phyloP scores from a whole-genome alignment of 768 basidiomycete genomes.

The Hypholoma sublateritium region DNA sequence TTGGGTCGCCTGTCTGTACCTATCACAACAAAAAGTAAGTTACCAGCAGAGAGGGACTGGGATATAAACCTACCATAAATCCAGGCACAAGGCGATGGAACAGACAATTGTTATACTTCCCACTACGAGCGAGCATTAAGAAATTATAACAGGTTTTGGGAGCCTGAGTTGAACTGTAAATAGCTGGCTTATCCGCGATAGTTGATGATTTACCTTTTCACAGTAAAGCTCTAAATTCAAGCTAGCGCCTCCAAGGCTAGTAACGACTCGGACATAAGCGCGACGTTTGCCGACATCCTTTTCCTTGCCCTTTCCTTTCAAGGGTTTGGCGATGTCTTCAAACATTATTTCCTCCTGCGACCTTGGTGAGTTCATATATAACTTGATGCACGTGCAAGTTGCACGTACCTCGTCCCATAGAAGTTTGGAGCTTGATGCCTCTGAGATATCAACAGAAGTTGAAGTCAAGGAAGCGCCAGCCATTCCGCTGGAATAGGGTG shows the following conservation, averaged over 20 bases:
- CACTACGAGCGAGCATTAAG: constrained; percentile 85
- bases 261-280: constrained; percentile 95
- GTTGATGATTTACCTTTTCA: constrained; percentile 65
- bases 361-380: neutral
- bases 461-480: constrained; percentile 94
- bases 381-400: neutral
- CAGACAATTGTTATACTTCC: constrained; percentile 86
- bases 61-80: constrained; percentile 71
- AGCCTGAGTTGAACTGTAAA: constrained; percentile 48
- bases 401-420: constrained; percentile 87
- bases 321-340: constrained; percentile 80
- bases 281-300: constrained; percentile 90
- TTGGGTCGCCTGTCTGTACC: constrained; percentile 99
- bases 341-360: constrained; percentile 94
- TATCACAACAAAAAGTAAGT: constrained; percentile 25
- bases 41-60: neutral
- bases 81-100: constrained; percentile 95
- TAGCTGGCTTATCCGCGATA: neutral
- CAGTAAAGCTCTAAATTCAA: constrained; percentile 85
- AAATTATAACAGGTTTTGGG: constrained; percentile 99
- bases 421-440: constrained; percentile 66
- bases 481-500: constrained; percentile 87
- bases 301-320: constrained; percentile 88
- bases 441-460: constrained; percentile 80
- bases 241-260: constrained; percentile 84